A percentile compares a stretch with the other conserved stretches of the same genome.
These are phyloP conservation scores for Phytophthora boehmeriae DNA, from an alignment of 352 stramenopile species.

Conservation along the genomic window DNA sequence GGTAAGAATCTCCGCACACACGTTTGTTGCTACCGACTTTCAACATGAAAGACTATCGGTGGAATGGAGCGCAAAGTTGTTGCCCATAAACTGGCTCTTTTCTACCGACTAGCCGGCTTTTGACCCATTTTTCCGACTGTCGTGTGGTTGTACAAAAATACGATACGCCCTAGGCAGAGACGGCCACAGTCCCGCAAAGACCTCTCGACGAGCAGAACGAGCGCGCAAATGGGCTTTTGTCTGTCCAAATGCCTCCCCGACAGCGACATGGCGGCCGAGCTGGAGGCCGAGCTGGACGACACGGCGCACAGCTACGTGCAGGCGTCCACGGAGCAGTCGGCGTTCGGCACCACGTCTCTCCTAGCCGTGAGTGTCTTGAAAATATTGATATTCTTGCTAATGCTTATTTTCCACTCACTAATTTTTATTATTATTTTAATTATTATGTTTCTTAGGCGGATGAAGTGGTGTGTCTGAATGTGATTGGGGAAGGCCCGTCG, in stretches of 20 bases:
- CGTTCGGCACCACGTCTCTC: slow-evolving; percentile 78
- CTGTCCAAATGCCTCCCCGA: slow-evolving; percentile 85
- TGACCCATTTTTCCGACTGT: neutral
- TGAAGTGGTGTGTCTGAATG: slow-evolving; percentile 81
- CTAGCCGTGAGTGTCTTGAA: slow-evolving; percentile 59
- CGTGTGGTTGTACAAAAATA: neutral
- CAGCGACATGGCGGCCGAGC: slow-evolving; percentile 83
- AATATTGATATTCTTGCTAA: too few relatives aligned
- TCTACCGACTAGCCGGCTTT: neutral
- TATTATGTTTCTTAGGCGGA: slow-evolving; percentile 53
- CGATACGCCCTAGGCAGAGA: slow-evolving; percentile 18
- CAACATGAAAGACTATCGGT: too few relatives aligned
- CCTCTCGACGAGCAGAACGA: slow-evolving; percentile 15
- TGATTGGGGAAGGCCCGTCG: slow-evolving; percentile 80
- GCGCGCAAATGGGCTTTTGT: slow-evolving; percentile 81
- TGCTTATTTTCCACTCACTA: too few relatives aligned
- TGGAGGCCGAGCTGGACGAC: slow-evolving; percentile 86
- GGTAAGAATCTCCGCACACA: too few relatives aligned
- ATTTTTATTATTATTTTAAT: neutral
- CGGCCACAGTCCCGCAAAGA: slow-evolving; percentile 17
- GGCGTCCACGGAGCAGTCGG: slow-evolving; percentile 45
- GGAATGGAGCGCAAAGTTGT: too few relatives aligned
- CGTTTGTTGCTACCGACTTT: too few relatives aligned
- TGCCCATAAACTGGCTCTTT: neutral
- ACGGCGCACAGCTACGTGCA: slow-evolving; percentile 58